These are phyloP conservation scores for Perkinsus chesapeaki DNA, from an alignment of 169 alveolate genomes.

Conservation along the genomic window DNA sequence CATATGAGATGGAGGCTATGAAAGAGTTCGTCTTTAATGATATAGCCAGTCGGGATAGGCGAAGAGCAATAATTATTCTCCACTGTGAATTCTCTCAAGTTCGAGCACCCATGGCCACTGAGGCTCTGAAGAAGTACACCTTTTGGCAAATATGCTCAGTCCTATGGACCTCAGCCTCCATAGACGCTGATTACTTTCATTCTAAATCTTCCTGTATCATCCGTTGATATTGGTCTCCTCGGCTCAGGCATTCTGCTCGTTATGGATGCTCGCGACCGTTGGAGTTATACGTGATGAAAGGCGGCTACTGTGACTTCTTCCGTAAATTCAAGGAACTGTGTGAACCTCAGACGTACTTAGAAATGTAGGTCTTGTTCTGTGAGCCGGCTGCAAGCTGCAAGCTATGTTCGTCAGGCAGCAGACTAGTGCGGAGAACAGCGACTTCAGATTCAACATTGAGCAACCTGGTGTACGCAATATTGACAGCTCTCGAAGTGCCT, in stretches of 20 bases:
- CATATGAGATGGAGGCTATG: neutral
- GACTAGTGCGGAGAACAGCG: neutral
- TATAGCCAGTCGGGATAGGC: conserved; percentile 11
- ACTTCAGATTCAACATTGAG: neutral
- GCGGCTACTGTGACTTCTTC: conserved; percentile 22
- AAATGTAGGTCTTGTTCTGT: neutral
- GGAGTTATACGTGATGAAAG: conserved; percentile 20
- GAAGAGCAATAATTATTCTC: conserved; percentile 15
- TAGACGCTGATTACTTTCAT: neutral
- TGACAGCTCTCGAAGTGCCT: neutral
- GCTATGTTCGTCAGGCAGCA: neutral
- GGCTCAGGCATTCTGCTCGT: neutral
- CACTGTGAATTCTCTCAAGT: conserved; percentile 24
- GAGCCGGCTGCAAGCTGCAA: neutral
- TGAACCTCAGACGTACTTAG: conserved; percentile 8
- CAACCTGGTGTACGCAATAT: neutral
- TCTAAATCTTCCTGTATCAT: neutral
- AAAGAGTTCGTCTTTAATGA: neutral
- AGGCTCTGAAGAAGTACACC: conserved; percentile 13
- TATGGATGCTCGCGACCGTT: neutral
- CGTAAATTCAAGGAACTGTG: conserved; percentile 6
- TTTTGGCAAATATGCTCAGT: neutral
- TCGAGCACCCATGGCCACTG: conserved; percentile 17
- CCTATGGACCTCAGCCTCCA: neutral
- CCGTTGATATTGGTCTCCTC: neutral